phyloP scores from a whole-genome alignment of 192 early-diverging fungal genomes.

The Irineochytrium annulatum region DNA sequence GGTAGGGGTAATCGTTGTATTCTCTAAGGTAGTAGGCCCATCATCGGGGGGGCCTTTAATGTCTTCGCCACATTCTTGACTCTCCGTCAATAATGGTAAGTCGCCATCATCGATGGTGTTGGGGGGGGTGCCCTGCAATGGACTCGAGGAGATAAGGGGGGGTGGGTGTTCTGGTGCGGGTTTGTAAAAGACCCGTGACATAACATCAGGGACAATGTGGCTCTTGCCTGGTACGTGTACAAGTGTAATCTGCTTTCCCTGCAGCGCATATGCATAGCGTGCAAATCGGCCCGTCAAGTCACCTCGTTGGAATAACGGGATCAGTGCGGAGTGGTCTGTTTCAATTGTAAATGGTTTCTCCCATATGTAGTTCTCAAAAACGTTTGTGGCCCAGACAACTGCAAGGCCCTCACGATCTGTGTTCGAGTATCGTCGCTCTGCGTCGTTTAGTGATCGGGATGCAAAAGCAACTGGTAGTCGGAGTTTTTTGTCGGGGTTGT shows the following conservation, averaged over 20 bases:
- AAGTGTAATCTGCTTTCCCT: conserved; percentile 18
- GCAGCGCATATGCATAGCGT: conserved; percentile 22
- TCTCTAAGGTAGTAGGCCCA: background rate
- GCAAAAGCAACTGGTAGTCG: conserved; percentile 13
- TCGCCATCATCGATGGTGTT: background rate
- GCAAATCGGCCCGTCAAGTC: conserved; percentile 18
- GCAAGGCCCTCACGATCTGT: conserved; percentile 31
- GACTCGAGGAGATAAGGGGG: too few relatives aligned
- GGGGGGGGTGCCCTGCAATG: too few relatives aligned
- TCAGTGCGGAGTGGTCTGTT: conserved; percentile 32
- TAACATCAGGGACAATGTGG: background rate
- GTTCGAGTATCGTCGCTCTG: conserved; percentile 19
- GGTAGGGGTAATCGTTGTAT: too few relatives aligned
- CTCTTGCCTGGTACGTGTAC: conserved; percentile 6
- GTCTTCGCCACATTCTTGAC: background rate
- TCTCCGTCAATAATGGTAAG: background rate
- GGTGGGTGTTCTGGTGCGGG: background rate
- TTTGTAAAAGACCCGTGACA: background rate
- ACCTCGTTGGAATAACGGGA: conserved; percentile 14
- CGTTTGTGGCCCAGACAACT: conserved; percentile 24
- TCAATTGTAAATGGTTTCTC: conserved; percentile 21
- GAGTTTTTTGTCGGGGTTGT: background rate
- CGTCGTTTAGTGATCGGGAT: conserved; percentile 6
- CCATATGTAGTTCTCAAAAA: conserved; percentile 25
- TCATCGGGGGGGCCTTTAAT: background rate